Percentiles rank a stretch among this genome's conserved stretches.
phyloP scores from a whole-genome alignment of 1,284 basidiomycete species.

The Boletus sp. region DNA sequence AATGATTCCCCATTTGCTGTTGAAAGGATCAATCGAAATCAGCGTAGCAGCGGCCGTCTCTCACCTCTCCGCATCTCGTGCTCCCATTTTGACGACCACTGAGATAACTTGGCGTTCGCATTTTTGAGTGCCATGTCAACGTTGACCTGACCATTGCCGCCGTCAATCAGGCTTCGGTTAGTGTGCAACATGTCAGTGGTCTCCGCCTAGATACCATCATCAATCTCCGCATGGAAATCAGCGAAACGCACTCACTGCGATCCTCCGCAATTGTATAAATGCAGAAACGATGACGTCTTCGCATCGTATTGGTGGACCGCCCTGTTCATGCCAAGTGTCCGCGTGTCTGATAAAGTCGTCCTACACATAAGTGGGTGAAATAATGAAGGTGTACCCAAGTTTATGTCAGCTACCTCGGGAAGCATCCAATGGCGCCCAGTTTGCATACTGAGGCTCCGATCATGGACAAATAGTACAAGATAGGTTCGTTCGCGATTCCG shows the following conservation, averaged over 20 bases:
- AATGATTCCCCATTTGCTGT: conserved; percentile 69
- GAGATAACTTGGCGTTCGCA: conserved; percentile 69
- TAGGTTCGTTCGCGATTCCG: conserved; percentile 83
- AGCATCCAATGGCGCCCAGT: conserved; percentile 86
- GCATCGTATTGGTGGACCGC: conserved; percentile 57
- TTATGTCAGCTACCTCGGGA: conserved; percentile 52
- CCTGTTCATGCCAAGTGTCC: conserved; percentile 68
- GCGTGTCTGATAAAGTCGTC: conserved; percentile 73
- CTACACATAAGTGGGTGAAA: conserved; percentile 27
- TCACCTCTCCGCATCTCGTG: conserved; percentile 70
- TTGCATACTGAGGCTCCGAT: conserved; percentile 80
- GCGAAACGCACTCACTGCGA: conserved; percentile 56
- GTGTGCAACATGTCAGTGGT: conserved; percentile 74
- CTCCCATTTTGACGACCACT: conserved; percentile 72
- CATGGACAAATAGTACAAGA: conserved; percentile 81
- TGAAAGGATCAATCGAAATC: conserved; percentile 16
- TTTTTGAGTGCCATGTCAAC: conserved; percentile 70
- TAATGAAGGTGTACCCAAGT: conserved; percentile 5
- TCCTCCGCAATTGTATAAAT: conserved; percentile 73
- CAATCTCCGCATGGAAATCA: conserved; percentile 8
- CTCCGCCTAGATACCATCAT: conserved; percentile 54
- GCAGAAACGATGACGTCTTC: conserved; percentile 80
- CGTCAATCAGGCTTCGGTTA: conserved; percentile 49
- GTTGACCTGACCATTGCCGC: conserved; percentile 62
- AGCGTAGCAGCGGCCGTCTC: conserved; percentile 15